A percentile compares a stretch with the other conserved stretches of the same genome.
Evolutionary conservation across 805 yeast genomes (phyloP).

Genomic region (Lipomyces japonicus): DNA sequence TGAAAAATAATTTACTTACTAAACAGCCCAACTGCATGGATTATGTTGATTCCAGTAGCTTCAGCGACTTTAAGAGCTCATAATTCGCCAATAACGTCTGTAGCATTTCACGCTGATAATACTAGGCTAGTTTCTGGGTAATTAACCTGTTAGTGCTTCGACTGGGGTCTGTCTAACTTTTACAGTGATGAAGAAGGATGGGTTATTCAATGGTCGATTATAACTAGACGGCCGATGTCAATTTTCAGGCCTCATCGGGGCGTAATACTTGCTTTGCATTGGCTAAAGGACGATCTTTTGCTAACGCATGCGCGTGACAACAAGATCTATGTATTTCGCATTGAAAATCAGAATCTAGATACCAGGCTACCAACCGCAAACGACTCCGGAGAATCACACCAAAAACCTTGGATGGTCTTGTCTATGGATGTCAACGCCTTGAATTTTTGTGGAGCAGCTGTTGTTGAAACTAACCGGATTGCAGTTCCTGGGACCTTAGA

Average conservation of each 20-base stretch:
- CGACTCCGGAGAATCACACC: slow-evolving; percentile 28
- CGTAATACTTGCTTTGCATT: slow-evolving; percentile 49
- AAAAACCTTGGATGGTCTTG: slow-evolving; percentile 32
- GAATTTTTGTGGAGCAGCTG: slow-evolving; percentile 65
- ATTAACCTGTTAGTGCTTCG: not conserved
- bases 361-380: slow-evolving; percentile 31
- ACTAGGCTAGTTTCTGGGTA: slow-evolving; percentile 20
- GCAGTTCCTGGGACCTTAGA: slow-evolving; percentile 62
- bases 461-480: slow-evolving; percentile 39
- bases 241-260: slow-evolving; percentile 60
- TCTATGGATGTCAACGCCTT: slow-evolving; percentile 68
- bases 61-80: slow-evolving; percentile 22
- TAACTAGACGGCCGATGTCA: slow-evolving; percentile 51
- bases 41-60: slow-evolving; percentile 13
- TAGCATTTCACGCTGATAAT: slow-evolving; percentile 16
- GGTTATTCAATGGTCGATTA: slow-evolving; percentile 62
- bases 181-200: slow-evolving; percentile 61
- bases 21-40: too few species aligned
- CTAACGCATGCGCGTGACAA: slow-evolving; percentile 69
- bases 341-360: slow-evolving; percentile 47
- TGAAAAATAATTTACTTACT: too few species aligned
- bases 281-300: slow-evolving; percentile 36
- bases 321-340: slow-evolving; percentile 36
- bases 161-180: too few species aligned
- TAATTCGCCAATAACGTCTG: slow-evolving; percentile 3